phyloP scores from a whole-genome alignment of 176 grass and related monocot species.

The Oryza nivara region DNA sequence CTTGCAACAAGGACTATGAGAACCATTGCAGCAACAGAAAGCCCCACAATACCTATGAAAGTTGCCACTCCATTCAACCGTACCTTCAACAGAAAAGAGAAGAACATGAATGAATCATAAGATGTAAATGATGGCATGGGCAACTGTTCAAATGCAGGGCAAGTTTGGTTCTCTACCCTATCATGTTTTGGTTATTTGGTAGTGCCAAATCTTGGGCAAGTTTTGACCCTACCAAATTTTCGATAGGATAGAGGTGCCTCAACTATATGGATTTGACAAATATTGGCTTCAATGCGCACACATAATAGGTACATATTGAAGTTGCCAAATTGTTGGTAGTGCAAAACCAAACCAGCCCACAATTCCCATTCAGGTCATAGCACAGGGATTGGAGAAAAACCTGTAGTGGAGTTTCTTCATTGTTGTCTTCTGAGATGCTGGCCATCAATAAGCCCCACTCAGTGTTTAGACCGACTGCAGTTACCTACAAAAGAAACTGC shows the following conservation, averaged over 20 bases:
- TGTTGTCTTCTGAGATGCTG: slow-evolving; percentile 94
- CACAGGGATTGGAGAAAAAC: slow-evolving; percentile 46
- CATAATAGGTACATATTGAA: background rate
- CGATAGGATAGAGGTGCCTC: background rate
- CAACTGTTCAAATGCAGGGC: background rate
- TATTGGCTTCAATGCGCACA: background rate
- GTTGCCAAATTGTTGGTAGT: background rate
- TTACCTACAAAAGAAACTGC: slow-evolving; percentile 61
- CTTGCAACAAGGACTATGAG: slow-evolving; percentile 80
- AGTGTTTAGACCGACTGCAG: slow-evolving; percentile 92
- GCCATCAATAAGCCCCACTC: slow-evolving; percentile 99
- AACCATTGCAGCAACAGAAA: slow-evolving; percentile 72
- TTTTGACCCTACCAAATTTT: background rate
- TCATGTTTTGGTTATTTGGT: background rate
- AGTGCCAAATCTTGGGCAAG: background rate
- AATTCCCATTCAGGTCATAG: slow-evolving; percentile 34
- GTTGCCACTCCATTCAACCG: slow-evolving; percentile 96
- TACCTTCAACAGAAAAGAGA: slow-evolving; percentile 64
- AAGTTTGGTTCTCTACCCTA: background rate
- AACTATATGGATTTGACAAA: background rate
- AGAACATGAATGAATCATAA: slow-evolving; percentile 22
- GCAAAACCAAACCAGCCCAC: background rate
- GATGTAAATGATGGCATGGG: background rate
- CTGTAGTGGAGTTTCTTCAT: slow-evolving; percentile 98
- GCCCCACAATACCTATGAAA: slow-evolving; percentile 86